Conservation (phyloP, 169 alveolate species). For the Fabrea salina region DNA sequence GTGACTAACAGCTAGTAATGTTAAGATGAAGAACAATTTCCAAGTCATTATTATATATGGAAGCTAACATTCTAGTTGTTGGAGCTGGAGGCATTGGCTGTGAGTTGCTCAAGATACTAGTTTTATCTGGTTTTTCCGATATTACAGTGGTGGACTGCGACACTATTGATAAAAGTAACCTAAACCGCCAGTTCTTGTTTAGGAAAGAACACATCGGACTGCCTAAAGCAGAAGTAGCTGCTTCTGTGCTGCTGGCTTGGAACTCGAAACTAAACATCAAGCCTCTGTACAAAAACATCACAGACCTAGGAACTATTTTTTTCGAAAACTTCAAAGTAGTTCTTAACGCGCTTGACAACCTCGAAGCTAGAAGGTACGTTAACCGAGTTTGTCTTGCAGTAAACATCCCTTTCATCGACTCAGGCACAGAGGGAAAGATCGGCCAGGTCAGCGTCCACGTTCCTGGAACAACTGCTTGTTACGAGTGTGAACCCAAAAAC, state of each 20-base stretch:
- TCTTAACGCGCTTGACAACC: constrained; percentile 94
- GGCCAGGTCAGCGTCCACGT: constrained; percentile 89
- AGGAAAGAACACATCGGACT: constrained; percentile 73
- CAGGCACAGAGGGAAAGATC: constrained; percentile 95
- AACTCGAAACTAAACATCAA: constrained; percentile 57
- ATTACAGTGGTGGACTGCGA: constrained; percentile 96
- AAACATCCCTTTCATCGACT: constrained; percentile 90
- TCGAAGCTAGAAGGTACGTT: constrained; percentile 93
- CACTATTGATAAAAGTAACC: constrained; percentile 94
- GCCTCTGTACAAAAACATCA: constrained; percentile 83
- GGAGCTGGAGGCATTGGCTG: constrained; percentile 99
- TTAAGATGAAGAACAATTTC: no score
- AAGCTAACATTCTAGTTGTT: constrained; percentile 80
- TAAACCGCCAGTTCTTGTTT: constrained; percentile 97
- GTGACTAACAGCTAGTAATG: no score
- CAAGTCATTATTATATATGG: constrained; percentile 53
- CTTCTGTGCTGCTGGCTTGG: constrained; percentile 73
- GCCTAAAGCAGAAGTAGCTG: constrained; percentile 89
- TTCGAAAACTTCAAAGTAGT: constrained; percentile 86
- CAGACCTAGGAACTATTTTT: constrained; percentile 77
- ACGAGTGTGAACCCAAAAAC: constrained; percentile 90
- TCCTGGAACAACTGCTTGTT: constrained; percentile 89
- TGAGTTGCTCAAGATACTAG: constrained; percentile 94
- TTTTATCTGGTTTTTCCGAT: constrained; percentile 88
- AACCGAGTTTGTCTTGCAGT: constrained; percentile 88